Evolutionary conservation across 2,329 filamentous ascomycete genomes (phyloP), one percentile per base, ranked within the genome.

Genomic region (Penicillium sp.): DNA sequence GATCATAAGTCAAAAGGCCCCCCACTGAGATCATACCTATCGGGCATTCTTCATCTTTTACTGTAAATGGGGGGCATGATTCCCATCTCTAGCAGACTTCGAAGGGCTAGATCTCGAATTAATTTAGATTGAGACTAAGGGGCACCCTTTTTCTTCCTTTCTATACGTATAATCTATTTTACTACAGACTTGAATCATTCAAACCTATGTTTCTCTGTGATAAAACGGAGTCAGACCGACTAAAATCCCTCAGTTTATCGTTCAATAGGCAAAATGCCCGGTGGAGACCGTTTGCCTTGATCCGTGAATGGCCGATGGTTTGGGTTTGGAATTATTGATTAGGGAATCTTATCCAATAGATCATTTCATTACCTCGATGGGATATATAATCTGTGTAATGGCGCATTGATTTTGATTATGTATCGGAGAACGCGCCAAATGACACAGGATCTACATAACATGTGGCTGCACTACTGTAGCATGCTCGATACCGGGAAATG

Each of bases 221-320:
- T 39, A 10, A 19, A 19, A 35, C 33, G 13, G 47, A 39, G 31
- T 37, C 19, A 23, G 33, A 13, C 47, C 47, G 47, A 50, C 29
- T 50, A n/a, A 50, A 50, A 42, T 50, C 26, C 29, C 33, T 21
- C 27, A 11, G 31, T 21, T 33, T 27, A 31, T 27, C 46, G n/a
- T 29, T 19, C 26, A 50, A 50, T 39, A 25, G 31, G 31, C 31
- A 50, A 50, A 35, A 31, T 21, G 45, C 26, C 45, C 27, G 23
- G 48, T 50, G 48, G 48, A 49, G 29, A 37, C 19, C 19, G 8
- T 35, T 21, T 9, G 31, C 26, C 47, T 49, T 35, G 47, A 33
- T 26, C 47, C 47, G 47, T 49, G 47, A 49, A 49, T 49, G 47
- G 47, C 47, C 47, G 47, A 49, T 25, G 14, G 16, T 23, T 42